A percentile compares a stretch with the other conserved stretches of the same genome.
Evolutionary conservation across 805 yeast genomes (phyloP).

Genomic region (Kodamaea jinghongensis): DNA sequence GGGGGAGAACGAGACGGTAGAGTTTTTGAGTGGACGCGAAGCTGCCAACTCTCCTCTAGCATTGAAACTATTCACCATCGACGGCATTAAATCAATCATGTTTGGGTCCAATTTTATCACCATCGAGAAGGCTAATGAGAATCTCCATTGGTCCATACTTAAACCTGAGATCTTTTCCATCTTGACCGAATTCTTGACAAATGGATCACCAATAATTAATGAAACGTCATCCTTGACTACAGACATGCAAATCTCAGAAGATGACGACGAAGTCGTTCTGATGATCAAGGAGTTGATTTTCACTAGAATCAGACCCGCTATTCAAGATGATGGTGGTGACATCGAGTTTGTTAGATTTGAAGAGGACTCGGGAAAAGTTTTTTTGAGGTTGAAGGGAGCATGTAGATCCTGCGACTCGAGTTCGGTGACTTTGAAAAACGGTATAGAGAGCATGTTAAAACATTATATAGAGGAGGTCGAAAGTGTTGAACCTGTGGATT

Average conservation of each 20-base stretch:
- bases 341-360: constrained; percentile 59
- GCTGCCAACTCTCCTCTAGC: constrained; percentile 77
- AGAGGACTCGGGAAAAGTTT: constrained; percentile 56
- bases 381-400: constrained; percentile 61
- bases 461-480: constrained; percentile 68
- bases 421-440: constrained; percentile 63
- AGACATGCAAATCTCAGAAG: constrained; percentile 50
- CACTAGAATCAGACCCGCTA: constrained; percentile 69
- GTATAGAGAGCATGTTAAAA: constrained; percentile 69
- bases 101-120: constrained; percentile 84
- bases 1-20: constrained; percentile 58
- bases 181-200: constrained; percentile 52
- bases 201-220: constrained; percentile 54
- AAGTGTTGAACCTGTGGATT: constrained; percentile 49
- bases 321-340: constrained; percentile 77
- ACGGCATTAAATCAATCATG: constrained; percentile 74
- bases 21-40: constrained; percentile 71
- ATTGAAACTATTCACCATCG: constrained; percentile 66
- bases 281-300: constrained; percentile 69
- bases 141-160: constrained; percentile 55
- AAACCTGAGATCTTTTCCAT: constrained; percentile 67
- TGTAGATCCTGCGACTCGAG: constrained; percentile 71
- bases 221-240: constrained; percentile 17
- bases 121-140: constrained; percentile 56
- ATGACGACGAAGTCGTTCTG: constrained; percentile 62